Percentiles rank a stretch among this genome's conserved stretches.
phyloP scores from a whole-genome alignment of 2,329 filamentous ascomycete species.

The Xylariaceae sp. region DNA sequence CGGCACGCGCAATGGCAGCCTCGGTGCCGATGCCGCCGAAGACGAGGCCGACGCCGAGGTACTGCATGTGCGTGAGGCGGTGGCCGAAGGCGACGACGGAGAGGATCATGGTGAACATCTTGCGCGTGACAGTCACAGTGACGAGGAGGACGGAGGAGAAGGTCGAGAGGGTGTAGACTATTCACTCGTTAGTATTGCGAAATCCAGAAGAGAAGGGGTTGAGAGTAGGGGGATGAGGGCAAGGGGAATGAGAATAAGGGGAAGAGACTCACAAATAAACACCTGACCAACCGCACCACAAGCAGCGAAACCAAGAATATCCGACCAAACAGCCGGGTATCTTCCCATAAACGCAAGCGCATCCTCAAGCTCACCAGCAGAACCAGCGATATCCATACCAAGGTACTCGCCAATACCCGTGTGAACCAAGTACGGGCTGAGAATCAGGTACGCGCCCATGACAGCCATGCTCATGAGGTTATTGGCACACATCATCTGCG shows the following conservation, averaged over 20 bases:
- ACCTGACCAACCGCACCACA: conserved; percentile 93
- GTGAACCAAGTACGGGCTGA: conserved; percentile 73
- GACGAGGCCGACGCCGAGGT: conserved; percentile 84
- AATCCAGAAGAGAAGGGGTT: not conserved
- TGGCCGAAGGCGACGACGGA: conserved; percentile 95
- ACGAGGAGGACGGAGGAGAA: conserved; percentile 91
- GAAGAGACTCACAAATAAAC: conserved; percentile 77
- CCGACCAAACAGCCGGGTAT: conserved; percentile 76
- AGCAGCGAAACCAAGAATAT: conserved; percentile 82
- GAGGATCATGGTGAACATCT: conserved; percentile 99
- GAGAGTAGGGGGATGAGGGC: not conserved
- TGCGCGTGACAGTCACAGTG: conserved; percentile 93
- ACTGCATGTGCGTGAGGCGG: conserved; percentile 79
- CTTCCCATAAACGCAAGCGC: conserved; percentile 74
- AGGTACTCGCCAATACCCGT: conserved; percentile 61
- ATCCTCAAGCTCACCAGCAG: conserved; percentile 70
- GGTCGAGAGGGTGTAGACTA: conserved; percentile 83
- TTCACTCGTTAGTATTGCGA: conserved; percentile 19
- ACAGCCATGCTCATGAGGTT: conserved; percentile 80
- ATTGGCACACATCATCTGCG: conserved; percentile 99
- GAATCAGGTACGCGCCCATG: conserved; percentile 68
- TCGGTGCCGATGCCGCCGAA: conserved; percentile 95
- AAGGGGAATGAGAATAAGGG: not conserved
- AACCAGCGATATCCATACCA: conserved; percentile 59
- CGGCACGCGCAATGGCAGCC: conserved; percentile 69